Evolutionary conservation across 140 eudicot genomes (phyloP).

Genomic region (Flaveria floridana): DNA sequence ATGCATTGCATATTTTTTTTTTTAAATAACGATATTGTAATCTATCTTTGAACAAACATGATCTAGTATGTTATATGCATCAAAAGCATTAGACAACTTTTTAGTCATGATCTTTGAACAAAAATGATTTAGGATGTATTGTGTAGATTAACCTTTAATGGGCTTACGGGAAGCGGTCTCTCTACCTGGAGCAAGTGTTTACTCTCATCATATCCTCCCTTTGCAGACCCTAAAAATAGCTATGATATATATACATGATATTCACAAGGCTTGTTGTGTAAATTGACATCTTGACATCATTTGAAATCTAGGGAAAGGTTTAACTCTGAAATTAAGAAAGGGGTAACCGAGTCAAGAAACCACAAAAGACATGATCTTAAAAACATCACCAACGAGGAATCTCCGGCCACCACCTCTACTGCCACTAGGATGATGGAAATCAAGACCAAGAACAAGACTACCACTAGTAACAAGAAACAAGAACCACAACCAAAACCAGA

Average conservation of each 20-base stretch:
- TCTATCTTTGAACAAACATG: neutral
- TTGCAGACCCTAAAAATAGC: too few species aligned
- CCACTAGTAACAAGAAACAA: constrained; percentile 24
- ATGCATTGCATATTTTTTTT: neutral
- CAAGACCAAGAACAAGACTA: constrained; percentile 11
- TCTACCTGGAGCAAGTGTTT: too few species aligned
- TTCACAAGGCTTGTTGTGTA: neutral
- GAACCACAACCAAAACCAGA: constrained; percentile 21
- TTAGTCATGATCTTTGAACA: neutral
- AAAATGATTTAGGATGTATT: too few species aligned
- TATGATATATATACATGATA: too few species aligned
- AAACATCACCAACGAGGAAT: constrained; percentile 8
- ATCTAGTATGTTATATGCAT: neutral
- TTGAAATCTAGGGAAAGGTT: constrained; percentile 54
- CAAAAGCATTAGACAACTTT: neutral
- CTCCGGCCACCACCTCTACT: constrained; percentile 6
- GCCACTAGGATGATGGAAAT: neutral
- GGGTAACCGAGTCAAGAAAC: constrained; percentile 22
- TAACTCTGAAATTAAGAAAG: constrained; percentile 35
- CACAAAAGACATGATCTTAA: constrained; percentile 26
- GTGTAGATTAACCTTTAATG: too few species aligned
- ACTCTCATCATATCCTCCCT: too few species aligned
- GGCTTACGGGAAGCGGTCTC: too few species aligned
- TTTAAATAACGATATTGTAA: neutral
- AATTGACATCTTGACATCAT: neutral